Percentiles rank a stretch among this genome's conserved stretches.
These are phyloP conservation scores for Nannochloropsis salina DNA, from an alignment of 108 stramenopile species.

Conservation along the genomic window DNA sequence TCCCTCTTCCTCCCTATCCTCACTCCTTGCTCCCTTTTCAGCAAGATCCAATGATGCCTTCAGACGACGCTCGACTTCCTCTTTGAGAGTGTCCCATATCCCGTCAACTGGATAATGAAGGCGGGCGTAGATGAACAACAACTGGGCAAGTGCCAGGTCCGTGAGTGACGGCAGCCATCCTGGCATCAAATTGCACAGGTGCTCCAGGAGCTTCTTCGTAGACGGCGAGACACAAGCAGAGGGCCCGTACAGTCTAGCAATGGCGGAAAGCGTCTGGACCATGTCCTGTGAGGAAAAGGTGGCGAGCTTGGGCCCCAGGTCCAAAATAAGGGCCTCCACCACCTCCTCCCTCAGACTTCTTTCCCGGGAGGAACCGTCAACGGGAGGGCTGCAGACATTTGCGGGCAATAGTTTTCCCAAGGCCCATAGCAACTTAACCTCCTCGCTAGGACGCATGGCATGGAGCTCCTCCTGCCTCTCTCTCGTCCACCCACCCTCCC, in stretches of 20 bases:
- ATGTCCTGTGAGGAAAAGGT: slow-evolving; percentile 12
- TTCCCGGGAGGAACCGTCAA: background rate
- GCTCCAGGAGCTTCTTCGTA: background rate
- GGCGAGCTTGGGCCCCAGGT: background rate
- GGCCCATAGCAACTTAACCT: background rate
- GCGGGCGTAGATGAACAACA: background rate
- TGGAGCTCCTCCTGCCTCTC: slow-evolving; percentile 1
- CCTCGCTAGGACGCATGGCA: slow-evolving; percentile 1
- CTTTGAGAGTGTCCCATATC: background rate
- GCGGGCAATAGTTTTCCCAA: background rate
- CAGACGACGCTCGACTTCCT: slow-evolving; percentile 3
- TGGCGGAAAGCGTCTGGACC: background rate
- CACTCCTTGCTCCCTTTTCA: background rate
- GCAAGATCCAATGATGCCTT: background rate
- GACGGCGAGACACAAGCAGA: background rate
- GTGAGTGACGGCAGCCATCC: background rate
- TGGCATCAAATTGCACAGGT: background rate
- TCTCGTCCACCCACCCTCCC: background rate
- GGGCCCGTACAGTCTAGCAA: background rate
- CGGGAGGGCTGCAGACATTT: background rate
- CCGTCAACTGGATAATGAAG: background rate
- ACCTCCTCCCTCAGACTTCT: background rate
- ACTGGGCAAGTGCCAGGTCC: background rate
- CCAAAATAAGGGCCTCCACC: background rate
- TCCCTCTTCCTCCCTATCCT: background rate